Conservation (phyloP, 1,139 yeast genomes). For the Blastobotrys serpentis region DNA sequence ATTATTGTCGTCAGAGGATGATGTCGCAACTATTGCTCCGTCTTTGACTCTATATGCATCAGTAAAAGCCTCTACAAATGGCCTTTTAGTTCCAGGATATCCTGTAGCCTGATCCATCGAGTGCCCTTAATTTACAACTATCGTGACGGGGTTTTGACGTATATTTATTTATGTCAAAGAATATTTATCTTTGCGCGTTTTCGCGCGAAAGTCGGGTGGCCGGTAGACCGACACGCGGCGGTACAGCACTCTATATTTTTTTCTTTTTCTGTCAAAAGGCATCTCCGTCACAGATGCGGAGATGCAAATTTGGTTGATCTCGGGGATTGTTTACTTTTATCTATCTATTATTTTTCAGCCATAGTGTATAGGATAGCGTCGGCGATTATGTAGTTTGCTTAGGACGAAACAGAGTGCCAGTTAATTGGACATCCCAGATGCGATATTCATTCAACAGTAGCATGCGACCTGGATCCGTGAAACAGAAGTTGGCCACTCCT, state of each 20-base stretch:
- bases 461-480: conserved; percentile 22
- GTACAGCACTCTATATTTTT: too few species aligned
- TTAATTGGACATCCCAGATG: background rate
- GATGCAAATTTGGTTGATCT: too few species aligned
- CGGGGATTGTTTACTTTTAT: too few species aligned
- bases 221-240: too few species aligned
- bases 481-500: conserved; percentile 33
- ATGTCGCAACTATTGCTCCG: background rate
- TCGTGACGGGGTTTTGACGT: conserved; percentile 2
- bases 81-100: conserved; percentile 10
- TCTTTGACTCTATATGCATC: conserved; percentile 9
- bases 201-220: background rate
- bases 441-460: conserved; percentile 2
- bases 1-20: background rate
- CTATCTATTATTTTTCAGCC: too few species aligned
- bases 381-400: too few species aligned
- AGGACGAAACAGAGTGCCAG: background rate
- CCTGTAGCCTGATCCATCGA: conserved; percentile 8
- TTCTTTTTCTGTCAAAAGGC: background rate
- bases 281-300: too few species aligned
- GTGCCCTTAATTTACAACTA: background rate
- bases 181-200: background rate
- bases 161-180: too few species aligned
- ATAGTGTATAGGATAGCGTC: too few species aligned
- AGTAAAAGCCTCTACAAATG: conserved; percentile 12